These are phyloP conservation scores for Spergularia marina DNA, from an alignment of 148 eudicot genomes.

Conservation along the genomic window DNA sequence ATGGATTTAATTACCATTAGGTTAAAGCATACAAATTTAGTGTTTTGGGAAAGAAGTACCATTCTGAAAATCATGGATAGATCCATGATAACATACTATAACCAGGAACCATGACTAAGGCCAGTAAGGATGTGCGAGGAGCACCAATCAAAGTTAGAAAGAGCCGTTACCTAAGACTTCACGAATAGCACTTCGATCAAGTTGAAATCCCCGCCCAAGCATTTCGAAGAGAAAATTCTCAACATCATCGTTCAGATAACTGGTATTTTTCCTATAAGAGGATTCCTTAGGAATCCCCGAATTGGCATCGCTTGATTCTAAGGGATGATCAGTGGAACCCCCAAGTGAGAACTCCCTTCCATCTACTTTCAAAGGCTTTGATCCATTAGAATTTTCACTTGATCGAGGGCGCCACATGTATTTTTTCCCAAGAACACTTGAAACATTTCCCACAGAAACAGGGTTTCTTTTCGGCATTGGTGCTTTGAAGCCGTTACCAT, in stretches of 20 bases:
- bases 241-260: conserved; percentile 11
- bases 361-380: conserved; percentile 24
- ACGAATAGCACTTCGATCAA: conserved; percentile 36
- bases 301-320: conserved; percentile 16
- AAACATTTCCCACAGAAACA: conserved; percentile 26
- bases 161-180: conserved; percentile 38
- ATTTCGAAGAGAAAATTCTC: conserved; percentile 41
- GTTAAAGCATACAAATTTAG: not conserved
- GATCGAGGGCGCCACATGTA: conserved; percentile 24
- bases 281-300: conserved; percentile 6
- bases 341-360: conserved; percentile 10
- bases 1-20: too few species aligned
- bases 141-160: not conserved
- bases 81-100: not conserved
- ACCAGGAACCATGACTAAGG: not conserved
- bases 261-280: conserved; percentile 15
- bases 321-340: conserved; percentile 11
- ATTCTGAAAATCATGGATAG: not conserved
- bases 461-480: conserved; percentile 16
- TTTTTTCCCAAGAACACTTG: conserved; percentile 29
- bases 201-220: conserved; percentile 42
- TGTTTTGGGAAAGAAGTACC: not conserved
- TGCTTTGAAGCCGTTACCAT: conserved; percentile 19
- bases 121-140: not conserved
- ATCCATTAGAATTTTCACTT: conserved; percentile 17